These are phyloP conservation scores for Oenanthe sinensis DNA, from an alignment of 129 eudicot genomes.

Conservation along the genomic window DNA sequence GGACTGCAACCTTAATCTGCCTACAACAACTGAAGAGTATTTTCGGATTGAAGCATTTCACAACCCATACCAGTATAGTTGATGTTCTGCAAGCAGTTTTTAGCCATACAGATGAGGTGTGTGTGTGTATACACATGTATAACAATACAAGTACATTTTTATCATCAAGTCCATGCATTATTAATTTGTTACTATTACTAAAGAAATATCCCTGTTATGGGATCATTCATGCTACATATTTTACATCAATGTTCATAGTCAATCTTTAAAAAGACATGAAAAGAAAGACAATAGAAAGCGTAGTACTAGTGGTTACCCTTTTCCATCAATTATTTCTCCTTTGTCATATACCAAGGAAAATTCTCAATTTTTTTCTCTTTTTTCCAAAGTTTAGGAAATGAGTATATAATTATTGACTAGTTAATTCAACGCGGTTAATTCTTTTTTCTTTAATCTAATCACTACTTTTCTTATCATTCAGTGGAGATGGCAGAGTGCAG, in stretches of 20 bases:
- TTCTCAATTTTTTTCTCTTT: neutral
- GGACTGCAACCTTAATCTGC: conserved; percentile 65
- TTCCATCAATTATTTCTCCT: neutral
- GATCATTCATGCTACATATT: neutral
- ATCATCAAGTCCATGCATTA: neutral
- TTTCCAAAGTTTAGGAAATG: neutral
- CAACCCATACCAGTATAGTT: conserved; percentile 50
- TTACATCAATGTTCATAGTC: neutral
- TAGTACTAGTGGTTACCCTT: neutral
- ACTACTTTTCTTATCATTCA: conserved; percentile 14
- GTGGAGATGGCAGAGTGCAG: conserved; percentile 79
- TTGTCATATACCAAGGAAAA: neutral
- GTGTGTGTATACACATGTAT: neutral
- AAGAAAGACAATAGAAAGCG: neutral
- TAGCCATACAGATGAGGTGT: conserved; percentile 52
- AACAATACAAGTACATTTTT: neutral
- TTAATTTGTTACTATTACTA: neutral
- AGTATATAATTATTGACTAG: neutral
- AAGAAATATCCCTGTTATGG: neutral
- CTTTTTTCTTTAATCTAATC: neutral
- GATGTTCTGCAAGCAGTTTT: conserved; percentile 47
- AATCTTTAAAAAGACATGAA: neutral
- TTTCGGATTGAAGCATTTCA: conserved; percentile 79
- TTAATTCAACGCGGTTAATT: neutral
- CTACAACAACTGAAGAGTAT: conserved; percentile 81